Evolutionary conservation across 2,329 filamentous ascomycete species (phyloP).

Genomic region (Alternaria rosae): DNA sequence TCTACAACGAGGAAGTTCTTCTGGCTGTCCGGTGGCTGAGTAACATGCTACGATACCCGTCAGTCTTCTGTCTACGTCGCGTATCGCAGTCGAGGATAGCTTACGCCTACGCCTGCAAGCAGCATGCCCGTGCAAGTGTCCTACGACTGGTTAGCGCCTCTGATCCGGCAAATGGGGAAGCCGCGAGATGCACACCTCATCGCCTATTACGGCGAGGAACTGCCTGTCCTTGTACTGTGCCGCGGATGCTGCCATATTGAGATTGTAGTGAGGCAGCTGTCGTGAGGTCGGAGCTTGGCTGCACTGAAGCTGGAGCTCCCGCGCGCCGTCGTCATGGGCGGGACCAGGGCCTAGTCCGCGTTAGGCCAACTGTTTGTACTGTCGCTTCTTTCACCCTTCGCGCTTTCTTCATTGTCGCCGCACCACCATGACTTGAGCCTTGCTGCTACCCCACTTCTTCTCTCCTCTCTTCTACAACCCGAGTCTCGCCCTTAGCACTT

Average conservation of each 20-base stretch:
- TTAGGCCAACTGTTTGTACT: slow-evolving; percentile 34
- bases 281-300: slow-evolving; percentile 31
- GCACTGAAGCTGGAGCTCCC: slow-evolving; percentile 12
- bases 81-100: slow-evolving; percentile 34
- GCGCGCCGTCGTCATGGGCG: slow-evolving; percentile 35
- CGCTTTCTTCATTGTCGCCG: slow-evolving; percentile 13
- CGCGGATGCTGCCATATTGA: slow-evolving; percentile 65
- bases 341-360: slow-evolving; percentile 24
- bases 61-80: background rate
- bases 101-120: slow-evolving; percentile 92
- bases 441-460: background rate
- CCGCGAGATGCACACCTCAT: slow-evolving; percentile 72
- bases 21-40: slow-evolving; percentile 83
- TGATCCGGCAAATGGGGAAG: background rate
- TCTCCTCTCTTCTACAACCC: background rate
- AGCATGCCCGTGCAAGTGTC: slow-evolving; percentile 95
- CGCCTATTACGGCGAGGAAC: slow-evolving; percentile 96
- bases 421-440: slow-evolving; percentile 31
- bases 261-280: slow-evolving; percentile 21
- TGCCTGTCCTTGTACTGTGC: slow-evolving; percentile 80
- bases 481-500: background rate
- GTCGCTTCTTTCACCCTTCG: slow-evolving; percentile 11
- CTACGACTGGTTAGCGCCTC: slow-evolving; percentile 57
- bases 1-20: slow-evolving; percentile 99
- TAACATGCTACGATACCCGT: slow-evolving; percentile 76